phyloP scores from a whole-genome alignment of 2,329 filamentous ascomycete species.

The Rhynchosporium graminicola region DNA sequence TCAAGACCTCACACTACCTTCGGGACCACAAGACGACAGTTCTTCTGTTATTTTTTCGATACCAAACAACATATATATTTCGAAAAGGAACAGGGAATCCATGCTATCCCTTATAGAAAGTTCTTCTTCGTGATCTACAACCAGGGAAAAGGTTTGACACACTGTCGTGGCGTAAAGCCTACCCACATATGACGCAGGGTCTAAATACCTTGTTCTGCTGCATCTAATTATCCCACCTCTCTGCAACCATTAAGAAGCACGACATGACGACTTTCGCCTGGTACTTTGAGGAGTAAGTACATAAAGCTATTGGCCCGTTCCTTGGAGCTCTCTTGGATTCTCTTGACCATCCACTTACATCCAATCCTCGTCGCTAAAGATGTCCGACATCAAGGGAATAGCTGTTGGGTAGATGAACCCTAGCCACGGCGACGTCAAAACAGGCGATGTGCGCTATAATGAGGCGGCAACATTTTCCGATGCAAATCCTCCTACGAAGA shows the following conservation, averaged over 20 bases:
- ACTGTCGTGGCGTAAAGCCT: neutral
- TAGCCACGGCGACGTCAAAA: neutral
- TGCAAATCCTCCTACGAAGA: slow-evolving; percentile 18
- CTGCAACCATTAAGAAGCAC: slow-evolving; percentile 2
- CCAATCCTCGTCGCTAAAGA: neutral
- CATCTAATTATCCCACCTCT: no score
- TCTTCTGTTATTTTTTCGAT: no score
- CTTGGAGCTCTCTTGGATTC: slow-evolving; percentile 12
- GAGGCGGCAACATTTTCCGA: slow-evolving; percentile 25
- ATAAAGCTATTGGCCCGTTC: neutral
- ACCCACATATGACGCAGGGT: neutral
- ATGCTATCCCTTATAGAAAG: neutral
- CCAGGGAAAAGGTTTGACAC: neutral
- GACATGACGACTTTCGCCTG: neutral
- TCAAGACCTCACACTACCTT: no score
- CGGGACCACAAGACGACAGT: no score
- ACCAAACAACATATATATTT: no score
- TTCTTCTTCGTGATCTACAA: neutral
- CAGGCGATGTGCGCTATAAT: slow-evolving; percentile 24
- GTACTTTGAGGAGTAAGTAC: no score
- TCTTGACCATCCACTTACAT: slow-evolving; percentile 9
- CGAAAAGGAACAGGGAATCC: no score
- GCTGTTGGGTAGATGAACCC: neutral
- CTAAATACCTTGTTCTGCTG: neutral
- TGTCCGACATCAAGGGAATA: slow-evolving; percentile 12